Base-by-base conservation (phyloP, 1,284 basidiomycete genomes). In the Xanthoconium separans region DNA sequence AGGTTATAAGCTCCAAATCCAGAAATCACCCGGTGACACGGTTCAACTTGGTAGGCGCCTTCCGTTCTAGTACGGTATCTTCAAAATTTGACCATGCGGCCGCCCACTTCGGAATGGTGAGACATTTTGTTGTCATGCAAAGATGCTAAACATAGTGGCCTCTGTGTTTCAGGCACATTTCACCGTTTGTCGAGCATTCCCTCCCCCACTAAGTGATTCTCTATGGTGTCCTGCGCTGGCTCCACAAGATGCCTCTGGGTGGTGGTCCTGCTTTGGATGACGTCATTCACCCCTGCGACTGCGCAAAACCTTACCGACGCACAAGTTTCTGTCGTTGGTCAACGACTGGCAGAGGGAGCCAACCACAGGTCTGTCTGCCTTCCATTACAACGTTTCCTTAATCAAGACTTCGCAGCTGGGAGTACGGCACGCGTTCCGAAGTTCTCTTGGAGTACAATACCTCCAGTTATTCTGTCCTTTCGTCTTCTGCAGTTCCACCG, bases 351-450 rank as follows among this genome's bases (percentile, higher is more conserved):
- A 10, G 61, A 70, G 42, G 61, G 66, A 16, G 63, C 72, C 2
- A 59, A 41, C 13, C 61, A 68, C n/a, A 73, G 72, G 70, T 54
- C 37, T 51, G 58, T 51, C 29, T 22, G 0, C 11, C 50, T 37
- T 39, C 15, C 24, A 15, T 16, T 5, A 20, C 16, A 34, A 9
- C 10, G 11, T n/a, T 29, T 43, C 22, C 6, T 24, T 55, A n/a
- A 56, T 22, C 29, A n/a, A 30, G 22, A 20, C 13, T 40, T 27
- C 45, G 46, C 39, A 87, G 83, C 56, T 89, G 86, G 86, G 86
- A 89, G 61, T 75, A 83, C 51, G 86, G 86, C 10, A 82, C 85
- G 0, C 76, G 78, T 40, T 69, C 81, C 12, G 71, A 87, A 62
- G 82, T 86, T 16, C 68, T 86, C 33, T 72, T 83, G 43, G 85